Evolutionary conservation across 176 grass and related monocot genomes (phyloP), one percentile per base, ranked within the genome.

Genomic region (Lolium multiflorum): DNA sequence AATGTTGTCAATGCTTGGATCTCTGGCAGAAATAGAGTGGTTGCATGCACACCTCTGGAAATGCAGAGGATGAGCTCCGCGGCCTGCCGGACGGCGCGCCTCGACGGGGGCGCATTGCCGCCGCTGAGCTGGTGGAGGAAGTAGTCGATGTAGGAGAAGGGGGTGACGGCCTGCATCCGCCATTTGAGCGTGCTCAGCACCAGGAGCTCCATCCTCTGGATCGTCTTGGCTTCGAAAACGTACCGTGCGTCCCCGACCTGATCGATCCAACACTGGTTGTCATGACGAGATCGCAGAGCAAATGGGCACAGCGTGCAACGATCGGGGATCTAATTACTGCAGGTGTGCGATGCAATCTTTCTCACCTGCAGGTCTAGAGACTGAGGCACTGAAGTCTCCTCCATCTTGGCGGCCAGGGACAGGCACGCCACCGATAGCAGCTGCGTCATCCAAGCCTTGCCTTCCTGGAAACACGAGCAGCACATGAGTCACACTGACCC

Each of bases 331-430:
- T 73, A 79, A 7, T 20, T 3, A 60, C 3, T 60, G 60, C 64
- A 59, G 38, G 14, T 85, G 58, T 38, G 68, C 58, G 38, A 48
- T 55, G 16, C 11, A 15, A 28, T 22, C 5, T 67, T 14, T 50
- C 85, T 96, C 89, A 94, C 97, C 92, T 97, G 97, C 56, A 99
- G 87, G 92, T 99, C 97, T 5, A 94, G 74, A 10, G 89, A 89
- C 16, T 76, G 77, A 72, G 97, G 92, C 10, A 94, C 90, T 9
- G 83, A 68, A 26, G 90, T 97, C 78, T 99, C 94, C 77, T 99
- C 94, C 92, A 99, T 96, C 92, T 99, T 99, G 72, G 97, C 92
- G 12, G 97, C 97, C 15, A 99, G 89, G n/a, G 94, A 99, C 77
- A 99, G 4, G 88, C 94, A 99, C 51, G 94, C 97, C 84, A 97